These are phyloP conservation scores for Nannizzia gypsea DNA, from an alignment of 2,329 filamentous ascomycete genomes.

Conservation along the genomic window DNA sequence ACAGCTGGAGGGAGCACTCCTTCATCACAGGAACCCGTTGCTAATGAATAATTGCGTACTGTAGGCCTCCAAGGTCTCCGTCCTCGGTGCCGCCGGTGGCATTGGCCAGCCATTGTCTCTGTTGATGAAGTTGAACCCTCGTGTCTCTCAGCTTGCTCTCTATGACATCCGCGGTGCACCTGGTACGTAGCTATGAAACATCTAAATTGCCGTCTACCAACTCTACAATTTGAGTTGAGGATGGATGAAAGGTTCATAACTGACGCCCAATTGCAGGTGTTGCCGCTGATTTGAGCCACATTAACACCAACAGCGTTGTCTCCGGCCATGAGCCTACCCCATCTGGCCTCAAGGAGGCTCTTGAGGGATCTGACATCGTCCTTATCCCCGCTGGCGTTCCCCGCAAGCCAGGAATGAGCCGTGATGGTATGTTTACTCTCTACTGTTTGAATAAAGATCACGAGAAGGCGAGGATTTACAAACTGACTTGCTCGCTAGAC, in stretches of 20 bases:
- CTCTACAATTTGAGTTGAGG: no score
- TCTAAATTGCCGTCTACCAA: no score
- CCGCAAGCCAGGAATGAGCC: constrained; percentile 98
- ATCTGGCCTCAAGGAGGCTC: constrained; percentile 61
- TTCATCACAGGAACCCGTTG: neutral
- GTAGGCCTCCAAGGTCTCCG: constrained; percentile 91
- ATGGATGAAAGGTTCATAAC: neutral
- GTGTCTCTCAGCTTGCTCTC: constrained; percentile 84
- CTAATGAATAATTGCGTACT: neutral
- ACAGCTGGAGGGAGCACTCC: neutral
- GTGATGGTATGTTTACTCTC: constrained; percentile 52
- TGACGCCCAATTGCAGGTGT: constrained; percentile 54
- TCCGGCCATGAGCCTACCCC: constrained; percentile 74
- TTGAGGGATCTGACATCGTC: constrained; percentile 84
- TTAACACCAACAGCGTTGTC: constrained; percentile 97
- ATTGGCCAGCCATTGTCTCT: constrained; percentile 98
- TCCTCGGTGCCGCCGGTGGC: constrained; percentile 92
- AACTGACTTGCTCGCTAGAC: constrained; percentile 41
- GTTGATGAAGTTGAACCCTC: constrained; percentile 95
- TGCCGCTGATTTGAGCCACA: constrained; percentile 93
- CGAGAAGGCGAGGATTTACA: neutral
- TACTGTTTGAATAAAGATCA: constrained; percentile 14
- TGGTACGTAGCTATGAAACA: constrained; percentile 44
- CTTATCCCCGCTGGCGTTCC: constrained; percentile 97
- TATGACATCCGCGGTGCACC: constrained; percentile 95